These are phyloP conservation scores for Cryphonectria japonica DNA, from an alignment of 2,329 filamentous ascomycete species.

Conservation along the genomic window DNA sequence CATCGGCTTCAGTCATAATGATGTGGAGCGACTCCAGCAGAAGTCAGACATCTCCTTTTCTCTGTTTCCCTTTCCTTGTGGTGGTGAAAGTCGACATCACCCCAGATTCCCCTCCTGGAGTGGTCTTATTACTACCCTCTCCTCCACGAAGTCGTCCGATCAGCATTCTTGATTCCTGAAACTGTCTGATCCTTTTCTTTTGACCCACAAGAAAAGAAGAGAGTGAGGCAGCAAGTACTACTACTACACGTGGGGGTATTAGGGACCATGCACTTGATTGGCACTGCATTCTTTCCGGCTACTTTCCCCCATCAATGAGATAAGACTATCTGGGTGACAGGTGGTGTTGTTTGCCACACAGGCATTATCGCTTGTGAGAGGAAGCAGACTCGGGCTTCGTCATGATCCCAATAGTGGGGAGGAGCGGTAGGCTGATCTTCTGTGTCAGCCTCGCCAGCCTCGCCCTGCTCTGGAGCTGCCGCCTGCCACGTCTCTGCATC, in stretches of 20 bases:
- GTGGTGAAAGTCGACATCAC: not conserved
- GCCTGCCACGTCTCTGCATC: slow-evolving; percentile 34
- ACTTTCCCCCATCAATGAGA: not conserved
- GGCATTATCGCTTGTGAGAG: not conserved
- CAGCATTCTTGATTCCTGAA: not conserved
- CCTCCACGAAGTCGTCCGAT: not conserved
- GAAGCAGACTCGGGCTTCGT: not conserved
- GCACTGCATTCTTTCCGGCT: not conserved
- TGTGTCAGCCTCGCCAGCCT: slow-evolving; percentile 33
- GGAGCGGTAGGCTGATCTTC: slow-evolving; percentile 31
- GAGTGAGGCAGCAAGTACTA: not conserved
- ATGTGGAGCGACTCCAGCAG: not conserved
- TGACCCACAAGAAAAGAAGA: not conserved
- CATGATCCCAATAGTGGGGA: slow-evolving; percentile 25
- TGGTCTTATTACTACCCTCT: not conserved
- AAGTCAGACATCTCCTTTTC: not conserved
- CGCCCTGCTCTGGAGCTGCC: slow-evolving; percentile 34
- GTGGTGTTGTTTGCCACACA: not conserved
- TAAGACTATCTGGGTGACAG: not conserved
- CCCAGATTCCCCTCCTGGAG: not conserved
- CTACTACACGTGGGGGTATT: not conserved
- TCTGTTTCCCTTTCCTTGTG: not conserved
- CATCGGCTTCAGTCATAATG: slow-evolving; percentile 3
- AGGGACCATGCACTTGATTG: not conserved
- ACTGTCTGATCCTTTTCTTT: not conserved